phyloP scores from a whole-genome alignment of 768 basidiomycete genomes.

The Russula sp. region DNA sequence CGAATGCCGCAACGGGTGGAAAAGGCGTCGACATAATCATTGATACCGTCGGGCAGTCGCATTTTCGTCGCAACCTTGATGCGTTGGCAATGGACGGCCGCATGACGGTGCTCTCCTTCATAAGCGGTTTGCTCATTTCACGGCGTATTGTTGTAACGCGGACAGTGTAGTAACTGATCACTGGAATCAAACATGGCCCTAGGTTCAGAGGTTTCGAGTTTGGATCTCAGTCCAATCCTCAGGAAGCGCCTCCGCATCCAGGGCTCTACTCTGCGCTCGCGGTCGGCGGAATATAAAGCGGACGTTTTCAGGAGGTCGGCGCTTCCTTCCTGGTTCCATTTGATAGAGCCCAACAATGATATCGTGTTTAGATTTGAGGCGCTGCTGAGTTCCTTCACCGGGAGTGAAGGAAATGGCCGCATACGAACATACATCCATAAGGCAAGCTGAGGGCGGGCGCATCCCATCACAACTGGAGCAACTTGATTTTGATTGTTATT shows the following conservation, averaged over 20 bases:
- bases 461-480: neutral
- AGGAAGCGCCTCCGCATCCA: constrained; percentile 83
- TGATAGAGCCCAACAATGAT: neutral
- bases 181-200: too few relatives aligned
- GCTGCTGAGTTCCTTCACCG: constrained; percentile 52
- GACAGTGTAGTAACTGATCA: too few relatives aligned
- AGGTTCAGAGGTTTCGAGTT: constrained; percentile 46
- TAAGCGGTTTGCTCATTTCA: constrained; percentile 48
- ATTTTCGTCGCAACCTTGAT: constrained; percentile 69
- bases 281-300: constrained; percentile 68
- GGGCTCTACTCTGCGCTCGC: constrained; percentile 79
- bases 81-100: constrained; percentile 63
- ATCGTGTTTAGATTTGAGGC: constrained; percentile 44
- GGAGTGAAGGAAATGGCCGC: constrained; percentile 37
- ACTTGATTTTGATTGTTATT: neutral
- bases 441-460: constrained; percentile 32
- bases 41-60: constrained; percentile 74
- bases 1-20: constrained; percentile 57
- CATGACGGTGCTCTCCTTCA: constrained; percentile 58
- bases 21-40: constrained; percentile 79
- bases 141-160: constrained; percentile 18
- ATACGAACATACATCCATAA: constrained; percentile 75
- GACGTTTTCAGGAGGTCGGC: constrained; percentile 54
- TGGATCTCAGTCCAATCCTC: constrained; percentile 60
- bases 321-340: neutral